phyloP scores from a whole-genome alignment of 768 basidiomycete genomes.

The Filobasidium wieringae region DNA sequence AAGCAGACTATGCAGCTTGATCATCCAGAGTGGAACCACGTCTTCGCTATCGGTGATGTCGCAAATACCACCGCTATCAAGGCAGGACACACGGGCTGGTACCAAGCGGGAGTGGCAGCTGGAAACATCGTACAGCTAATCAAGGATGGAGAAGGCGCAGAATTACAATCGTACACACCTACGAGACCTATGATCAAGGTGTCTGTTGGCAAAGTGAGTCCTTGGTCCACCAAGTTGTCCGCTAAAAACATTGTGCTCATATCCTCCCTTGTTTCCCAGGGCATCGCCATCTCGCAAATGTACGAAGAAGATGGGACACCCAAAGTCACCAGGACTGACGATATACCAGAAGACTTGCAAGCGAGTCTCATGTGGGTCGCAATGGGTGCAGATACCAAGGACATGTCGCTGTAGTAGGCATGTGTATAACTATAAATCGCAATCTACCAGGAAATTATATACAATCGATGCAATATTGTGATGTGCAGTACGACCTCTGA shows the following conservation, averaged over 20 bases:
- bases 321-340: slow-evolving; percentile 2
- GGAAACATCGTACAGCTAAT: slow-evolving; percentile 28
- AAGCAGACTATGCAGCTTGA: slow-evolving; percentile 10
- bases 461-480: too few relatives aligned
- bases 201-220: slow-evolving; percentile 29
- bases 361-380: slow-evolving; percentile 10
- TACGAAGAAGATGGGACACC: slow-evolving; percentile 10
- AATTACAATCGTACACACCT: slow-evolving; percentile 27
- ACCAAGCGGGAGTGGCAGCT: slow-evolving; percentile 35
- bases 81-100: slow-evolving; percentile 39
- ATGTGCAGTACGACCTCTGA: too few relatives aligned
- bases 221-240: too few relatives aligned
- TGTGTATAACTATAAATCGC: too few relatives aligned
- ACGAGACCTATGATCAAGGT: slow-evolving; percentile 33
- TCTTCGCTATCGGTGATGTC: slow-evolving; percentile 39
- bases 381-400: slow-evolving; percentile 11
- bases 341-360: slow-evolving; percentile 10
- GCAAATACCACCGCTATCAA: slow-evolving; percentile 36
- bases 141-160: neutral
- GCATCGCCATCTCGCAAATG: slow-evolving; percentile 11
- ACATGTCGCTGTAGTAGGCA: slow-evolving; percentile 8
- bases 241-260: neutral
- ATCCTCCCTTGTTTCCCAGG: neutral
- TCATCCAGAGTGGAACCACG: slow-evolving; percentile 12
- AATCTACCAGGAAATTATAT: too few relatives aligned